phyloP scores from a whole-genome alignment of 2,329 filamentous ascomycete species.

The Cladosporium sp. region DNA sequence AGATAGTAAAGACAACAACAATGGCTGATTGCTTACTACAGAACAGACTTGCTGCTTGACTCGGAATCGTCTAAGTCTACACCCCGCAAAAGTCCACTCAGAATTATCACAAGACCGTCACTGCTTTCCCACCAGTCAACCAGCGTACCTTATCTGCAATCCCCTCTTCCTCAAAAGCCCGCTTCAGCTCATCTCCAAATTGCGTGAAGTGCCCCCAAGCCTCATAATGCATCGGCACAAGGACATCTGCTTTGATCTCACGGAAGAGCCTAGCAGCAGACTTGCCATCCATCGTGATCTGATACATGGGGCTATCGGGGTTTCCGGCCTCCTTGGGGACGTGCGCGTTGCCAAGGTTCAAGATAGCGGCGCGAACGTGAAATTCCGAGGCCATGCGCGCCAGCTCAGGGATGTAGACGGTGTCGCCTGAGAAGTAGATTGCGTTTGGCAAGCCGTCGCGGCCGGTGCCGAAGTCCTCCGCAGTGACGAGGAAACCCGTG shows the following conservation, averaged over 20 bases:
- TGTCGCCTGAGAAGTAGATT: slow-evolving; percentile 49
- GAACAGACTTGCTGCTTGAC: too few species aligned
- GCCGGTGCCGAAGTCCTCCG: slow-evolving; percentile 34
- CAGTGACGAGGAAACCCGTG: slow-evolving; percentile 42
- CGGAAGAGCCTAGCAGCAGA: neutral
- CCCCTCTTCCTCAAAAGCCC: too few species aligned
- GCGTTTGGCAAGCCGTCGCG: slow-evolving; percentile 40
- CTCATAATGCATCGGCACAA: slow-evolving; percentile 3
- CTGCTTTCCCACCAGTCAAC: too few species aligned
- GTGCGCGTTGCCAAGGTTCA: neutral
- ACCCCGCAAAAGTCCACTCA: too few species aligned
- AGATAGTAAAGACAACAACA: too few species aligned
- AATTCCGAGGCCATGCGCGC: neutral
- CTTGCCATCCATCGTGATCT: neutral
- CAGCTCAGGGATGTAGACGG: slow-evolving; percentile 42
- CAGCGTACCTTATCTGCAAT: too few species aligned
- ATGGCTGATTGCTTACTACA: too few species aligned
- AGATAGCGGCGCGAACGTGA: neutral
- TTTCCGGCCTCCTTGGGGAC: too few species aligned
- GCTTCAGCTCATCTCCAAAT: too few species aligned
- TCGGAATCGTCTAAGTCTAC: too few species aligned
- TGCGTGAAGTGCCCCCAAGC: too few species aligned
- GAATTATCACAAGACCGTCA: too few species aligned
- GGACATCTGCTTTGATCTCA: neutral
- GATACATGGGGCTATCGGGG: neutral